Conservation (phyloP, 495 filamentous ascomycete genomes). For the Xylaria telfairii region DNA sequence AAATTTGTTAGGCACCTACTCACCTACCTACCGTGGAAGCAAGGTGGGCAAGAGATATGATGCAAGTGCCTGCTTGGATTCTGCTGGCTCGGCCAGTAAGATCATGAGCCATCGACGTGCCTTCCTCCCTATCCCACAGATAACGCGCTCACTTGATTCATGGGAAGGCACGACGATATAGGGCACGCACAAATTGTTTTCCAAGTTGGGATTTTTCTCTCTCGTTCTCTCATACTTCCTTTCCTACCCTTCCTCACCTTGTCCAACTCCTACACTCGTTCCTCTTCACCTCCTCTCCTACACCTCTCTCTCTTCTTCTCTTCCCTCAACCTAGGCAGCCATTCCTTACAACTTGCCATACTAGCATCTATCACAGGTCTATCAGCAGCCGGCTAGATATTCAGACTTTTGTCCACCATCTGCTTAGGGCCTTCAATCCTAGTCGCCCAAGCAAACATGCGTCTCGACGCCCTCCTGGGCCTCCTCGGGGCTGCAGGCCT, state of each 20-base stretch:
- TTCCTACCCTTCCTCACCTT: conserved; percentile 8
- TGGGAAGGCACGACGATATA: conserved; percentile 17
- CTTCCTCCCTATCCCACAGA: conserved; percentile 8
- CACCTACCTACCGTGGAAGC: not conserved
- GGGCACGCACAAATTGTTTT: conserved; percentile 3
- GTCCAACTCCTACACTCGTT: not conserved
- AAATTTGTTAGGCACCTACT: no score
- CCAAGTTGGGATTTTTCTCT: not conserved
- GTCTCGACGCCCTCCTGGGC: conserved; percentile 35
- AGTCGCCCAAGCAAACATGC: conserved; percentile 29
- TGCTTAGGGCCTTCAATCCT: conserved; percentile 18
- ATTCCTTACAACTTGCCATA: conserved; percentile 20
- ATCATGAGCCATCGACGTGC: not conserved
- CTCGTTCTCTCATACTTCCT: not conserved
- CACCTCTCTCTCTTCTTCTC: not conserved
- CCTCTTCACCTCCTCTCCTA: not conserved
- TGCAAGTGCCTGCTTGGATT: not conserved
- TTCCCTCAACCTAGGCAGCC: conserved; percentile 13
- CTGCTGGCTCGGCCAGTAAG: not conserved
- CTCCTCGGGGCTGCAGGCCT: conserved; percentile 34
- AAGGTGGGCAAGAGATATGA: not conserved
- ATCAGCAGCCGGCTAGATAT: conserved; percentile 26
- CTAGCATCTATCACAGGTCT: conserved; percentile 19
- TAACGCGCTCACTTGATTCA: not conserved
- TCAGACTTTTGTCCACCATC: conserved; percentile 30